These are phyloP conservation scores for Populus hybrid DNA, from an alignment of 441 rosid genomes.

Conservation along the genomic window DNA sequence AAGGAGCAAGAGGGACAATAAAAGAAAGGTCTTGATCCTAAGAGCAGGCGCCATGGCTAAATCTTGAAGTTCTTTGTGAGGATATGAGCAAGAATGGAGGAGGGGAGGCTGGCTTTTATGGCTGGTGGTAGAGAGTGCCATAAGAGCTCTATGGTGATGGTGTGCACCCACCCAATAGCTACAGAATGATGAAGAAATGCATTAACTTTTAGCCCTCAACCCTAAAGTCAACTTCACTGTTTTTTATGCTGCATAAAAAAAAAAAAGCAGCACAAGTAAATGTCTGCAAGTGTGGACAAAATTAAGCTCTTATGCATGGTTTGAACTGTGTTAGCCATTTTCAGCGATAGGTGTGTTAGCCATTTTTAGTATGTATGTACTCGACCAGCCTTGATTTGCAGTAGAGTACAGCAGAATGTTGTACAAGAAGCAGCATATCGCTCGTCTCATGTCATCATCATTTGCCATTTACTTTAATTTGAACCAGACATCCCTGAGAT, in stretches of 20 bases:
- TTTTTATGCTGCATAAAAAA: conserved; percentile 6
- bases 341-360: neutral
- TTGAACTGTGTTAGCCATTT: conserved; percentile 14
- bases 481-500: neutral
- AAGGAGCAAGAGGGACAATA: conserved; percentile 36
- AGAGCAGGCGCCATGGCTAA: conserved; percentile 29
- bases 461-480: neutral
- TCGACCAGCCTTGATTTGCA: conserved; percentile 10
- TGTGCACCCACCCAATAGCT: conserved; percentile 45
- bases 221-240: conserved; percentile 39
- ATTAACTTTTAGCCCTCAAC: conserved; percentile 23
- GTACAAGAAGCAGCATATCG: neutral
- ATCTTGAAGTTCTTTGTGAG: neutral
- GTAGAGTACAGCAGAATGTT: neutral
- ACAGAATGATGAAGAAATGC: conserved; percentile 39
- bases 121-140: conserved; percentile 15
- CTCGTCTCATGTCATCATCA: neutral
- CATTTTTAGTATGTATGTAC: neutral
- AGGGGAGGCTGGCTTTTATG: conserved; percentile 23
- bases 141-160: conserved; percentile 11
- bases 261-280: neutral
- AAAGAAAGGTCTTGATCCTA: conserved; percentile 38
- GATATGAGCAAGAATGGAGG: neutral
- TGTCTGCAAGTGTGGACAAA: conserved; percentile 18
- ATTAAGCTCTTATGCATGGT: conserved; percentile 27